Evolutionary conservation across 129 eudicot genomes (phyloP).

Genomic region (Saussurea involucrata): DNA sequence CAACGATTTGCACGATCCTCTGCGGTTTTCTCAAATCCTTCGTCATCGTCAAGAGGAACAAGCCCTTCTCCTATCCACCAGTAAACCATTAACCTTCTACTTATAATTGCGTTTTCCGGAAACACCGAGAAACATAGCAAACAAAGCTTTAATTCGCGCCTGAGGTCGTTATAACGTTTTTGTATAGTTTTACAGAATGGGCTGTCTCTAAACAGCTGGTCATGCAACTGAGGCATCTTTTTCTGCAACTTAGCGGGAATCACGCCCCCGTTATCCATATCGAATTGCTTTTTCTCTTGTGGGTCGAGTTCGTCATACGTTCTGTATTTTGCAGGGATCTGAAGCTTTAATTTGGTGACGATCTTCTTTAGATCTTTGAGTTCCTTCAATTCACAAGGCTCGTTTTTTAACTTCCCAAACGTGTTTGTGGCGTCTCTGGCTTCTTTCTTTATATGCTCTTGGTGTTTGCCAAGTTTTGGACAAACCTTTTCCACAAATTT

Average conservation of each 20-base stretch:
- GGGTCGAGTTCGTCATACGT: not conserved
- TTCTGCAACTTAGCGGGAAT: not conserved
- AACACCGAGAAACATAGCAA: slow-evolving; percentile 49
- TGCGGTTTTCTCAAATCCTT: not conserved
- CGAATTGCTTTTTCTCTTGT: not conserved
- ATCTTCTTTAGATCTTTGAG: slow-evolving; percentile 29
- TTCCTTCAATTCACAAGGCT: not conserved
- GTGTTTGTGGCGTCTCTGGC: not conserved
- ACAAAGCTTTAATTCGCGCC: slow-evolving; percentile 29
- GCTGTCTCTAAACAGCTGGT: slow-evolving; percentile 19
- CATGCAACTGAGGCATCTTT: slow-evolving; percentile 24
- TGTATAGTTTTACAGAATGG: slow-evolving; percentile 20
- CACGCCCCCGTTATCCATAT: not conserved
- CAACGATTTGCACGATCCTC: slow-evolving; percentile 27
- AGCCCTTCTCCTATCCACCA: slow-evolving; percentile 63
- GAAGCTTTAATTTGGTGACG: slow-evolving; percentile 38
- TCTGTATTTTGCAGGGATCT: slow-evolving; percentile 31
- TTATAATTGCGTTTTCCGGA: slow-evolving; percentile 29
- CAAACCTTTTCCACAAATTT: not conserved
- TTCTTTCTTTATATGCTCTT: not conserved
- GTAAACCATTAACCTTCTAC: slow-evolving; percentile 44
- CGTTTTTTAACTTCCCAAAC: not conserved
- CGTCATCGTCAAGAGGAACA: not conserved
- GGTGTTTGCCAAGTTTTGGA: slow-evolving; percentile 10
- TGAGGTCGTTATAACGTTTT: slow-evolving; percentile 17